These are phyloP conservation scores for Pistacia atlantica DNA, from an alignment of 345 rosid species.

Conservation along the genomic window DNA sequence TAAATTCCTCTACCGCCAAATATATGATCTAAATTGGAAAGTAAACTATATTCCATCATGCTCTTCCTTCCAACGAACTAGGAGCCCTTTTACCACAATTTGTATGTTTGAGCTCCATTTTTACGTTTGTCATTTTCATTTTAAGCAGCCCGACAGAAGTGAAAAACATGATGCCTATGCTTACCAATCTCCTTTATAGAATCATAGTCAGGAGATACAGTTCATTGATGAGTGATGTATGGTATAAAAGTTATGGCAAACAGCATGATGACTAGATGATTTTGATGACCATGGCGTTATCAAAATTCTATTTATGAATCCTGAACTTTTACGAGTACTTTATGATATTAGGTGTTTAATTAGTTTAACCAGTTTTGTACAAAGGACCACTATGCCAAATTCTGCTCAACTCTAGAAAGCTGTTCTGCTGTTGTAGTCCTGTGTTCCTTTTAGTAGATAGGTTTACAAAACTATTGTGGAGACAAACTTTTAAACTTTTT, in stretches of 20 bases:
- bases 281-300: not conserved
- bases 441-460: not conserved
- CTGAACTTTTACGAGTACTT: conserved; percentile 5
- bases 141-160: not conserved
- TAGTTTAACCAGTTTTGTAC: not conserved
- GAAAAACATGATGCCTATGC: not conserved
- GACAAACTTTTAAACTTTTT: not conserved
- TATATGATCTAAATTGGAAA: not conserved
- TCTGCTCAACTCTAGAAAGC: not conserved
- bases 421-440: not conserved
- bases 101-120: not conserved
- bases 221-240: not conserved
- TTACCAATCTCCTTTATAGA: not conserved
- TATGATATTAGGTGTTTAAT: not conserved
- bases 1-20: not conserved
- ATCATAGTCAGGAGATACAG: not conserved
- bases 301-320: not conserved
- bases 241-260: not conserved
- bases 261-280: not conserved
- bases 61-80: too few relatives aligned
- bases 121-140: not conserved
- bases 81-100: not conserved
- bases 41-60: not conserved
- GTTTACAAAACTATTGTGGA: not conserved
- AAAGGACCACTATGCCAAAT: not conserved